Conservation (phyloP, 202 grass and related monocot genomes). For the Eragrostis tef region DNA sequence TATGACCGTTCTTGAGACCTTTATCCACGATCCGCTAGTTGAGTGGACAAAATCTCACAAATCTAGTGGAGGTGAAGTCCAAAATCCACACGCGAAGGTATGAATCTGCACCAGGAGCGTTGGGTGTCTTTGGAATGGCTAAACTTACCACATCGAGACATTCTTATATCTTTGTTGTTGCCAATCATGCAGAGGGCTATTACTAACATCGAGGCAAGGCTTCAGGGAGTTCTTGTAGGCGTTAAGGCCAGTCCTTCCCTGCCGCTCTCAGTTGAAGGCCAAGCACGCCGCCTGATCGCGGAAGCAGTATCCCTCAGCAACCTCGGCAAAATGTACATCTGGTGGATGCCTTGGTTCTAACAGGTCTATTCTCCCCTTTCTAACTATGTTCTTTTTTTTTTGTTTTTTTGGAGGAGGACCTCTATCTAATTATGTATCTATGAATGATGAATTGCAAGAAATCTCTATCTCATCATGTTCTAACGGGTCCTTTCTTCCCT, state of each 20-base stretch:
- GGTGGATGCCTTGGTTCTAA: conserved; percentile 98
- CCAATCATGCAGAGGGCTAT: conserved; percentile 70
- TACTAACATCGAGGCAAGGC: conserved; percentile 82
- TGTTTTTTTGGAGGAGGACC: no score
- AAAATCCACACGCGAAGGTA: conserved; percentile 94
- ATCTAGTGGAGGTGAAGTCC: conserved; percentile 80
- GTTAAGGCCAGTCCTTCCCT: conserved; percentile 81
- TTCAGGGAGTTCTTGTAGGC: conserved; percentile 85
- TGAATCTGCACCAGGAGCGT: background rate
- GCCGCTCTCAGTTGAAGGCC: conserved; percentile 91
- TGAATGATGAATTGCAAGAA: conserved; percentile 19
- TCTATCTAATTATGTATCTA: background rate
- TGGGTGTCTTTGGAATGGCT: background rate
- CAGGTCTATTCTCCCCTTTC: conserved; percentile 6
- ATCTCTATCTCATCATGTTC: no score
- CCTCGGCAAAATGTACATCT: conserved; percentile 97
- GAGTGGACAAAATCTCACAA: conserved; percentile 96
- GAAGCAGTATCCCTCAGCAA: conserved; percentile 80
- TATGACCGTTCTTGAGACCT: conserved; percentile 96
- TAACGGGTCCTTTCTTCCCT: no score
- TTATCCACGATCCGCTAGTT: conserved; percentile 87
- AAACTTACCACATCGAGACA: background rate
- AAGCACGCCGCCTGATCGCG: conserved; percentile 75
- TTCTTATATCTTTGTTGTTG: conserved; percentile 22
- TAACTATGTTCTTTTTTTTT: background rate